phyloP scores from a whole-genome alignment of 2,329 filamentous ascomycete species.

The Cladophialophora carrionii region DNA sequence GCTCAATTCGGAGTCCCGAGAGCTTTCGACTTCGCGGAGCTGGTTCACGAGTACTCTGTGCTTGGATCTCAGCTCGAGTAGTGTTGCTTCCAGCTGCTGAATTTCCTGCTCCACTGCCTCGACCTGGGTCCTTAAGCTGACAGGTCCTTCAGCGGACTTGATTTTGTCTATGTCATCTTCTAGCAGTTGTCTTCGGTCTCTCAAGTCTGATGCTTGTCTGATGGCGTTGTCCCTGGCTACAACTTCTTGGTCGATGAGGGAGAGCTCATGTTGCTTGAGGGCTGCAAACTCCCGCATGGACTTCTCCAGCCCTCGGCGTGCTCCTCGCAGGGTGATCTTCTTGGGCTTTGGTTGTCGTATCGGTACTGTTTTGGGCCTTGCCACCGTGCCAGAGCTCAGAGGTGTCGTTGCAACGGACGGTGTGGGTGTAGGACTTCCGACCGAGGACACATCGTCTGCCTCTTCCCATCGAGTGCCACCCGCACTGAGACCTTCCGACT shows the following conservation, averaged over 20 bases:
- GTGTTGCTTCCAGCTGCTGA: constrained; percentile 58
- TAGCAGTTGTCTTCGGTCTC: constrained; percentile 54
- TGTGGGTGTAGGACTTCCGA: constrained; percentile 53
- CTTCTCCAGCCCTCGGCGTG: constrained; percentile 60
- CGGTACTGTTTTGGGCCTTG: constrained; percentile 45
- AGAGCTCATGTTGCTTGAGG: constrained; percentile 61
- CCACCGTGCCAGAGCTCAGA: constrained; percentile 39
- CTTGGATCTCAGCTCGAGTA: constrained; percentile 59
- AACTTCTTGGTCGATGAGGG: constrained; percentile 53
- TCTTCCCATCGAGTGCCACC: constrained; percentile 50
- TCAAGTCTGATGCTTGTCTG: constrained; percentile 56
- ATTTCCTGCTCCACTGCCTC: constrained; percentile 60
- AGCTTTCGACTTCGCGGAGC: constrained; percentile 59
- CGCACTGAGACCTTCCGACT: constrained; percentile 60
- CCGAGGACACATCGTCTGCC: constrained; percentile 51
- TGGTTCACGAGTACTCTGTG: constrained; percentile 59
- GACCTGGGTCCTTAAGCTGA: constrained; percentile 56
- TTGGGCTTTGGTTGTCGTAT: constrained; percentile 47
- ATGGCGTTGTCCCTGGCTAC: constrained; percentile 53
- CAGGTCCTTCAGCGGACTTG: constrained; percentile 51
- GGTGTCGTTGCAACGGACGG: constrained; percentile 39
- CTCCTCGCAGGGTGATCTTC: constrained; percentile 57
- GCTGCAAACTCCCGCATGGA: constrained; percentile 60
- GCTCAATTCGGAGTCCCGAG: constrained; percentile 61
- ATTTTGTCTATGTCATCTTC: constrained; percentile 55